Percentiles rank a stretch among this genome's conserved stretches.
Evolutionary conservation across 2,329 filamentous ascomycete genomes (phyloP).

Genomic region (Arthrobotrys megalospora): DNA sequence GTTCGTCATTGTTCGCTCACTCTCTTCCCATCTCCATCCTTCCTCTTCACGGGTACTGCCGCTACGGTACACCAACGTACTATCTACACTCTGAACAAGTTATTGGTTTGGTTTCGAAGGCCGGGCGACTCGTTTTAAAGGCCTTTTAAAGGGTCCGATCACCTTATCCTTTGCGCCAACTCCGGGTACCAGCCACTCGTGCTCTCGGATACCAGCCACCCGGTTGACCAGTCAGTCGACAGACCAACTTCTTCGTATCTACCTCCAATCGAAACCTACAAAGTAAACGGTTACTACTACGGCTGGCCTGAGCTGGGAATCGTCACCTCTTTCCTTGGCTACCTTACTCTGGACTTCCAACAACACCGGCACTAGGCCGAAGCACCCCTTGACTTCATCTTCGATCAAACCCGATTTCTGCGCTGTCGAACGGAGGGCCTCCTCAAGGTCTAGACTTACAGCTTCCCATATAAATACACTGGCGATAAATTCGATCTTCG

Average conservation of each 20-base stretch:
- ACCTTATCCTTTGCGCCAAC: neutral
- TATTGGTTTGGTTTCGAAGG: neutral
- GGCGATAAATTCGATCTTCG: constrained; percentile 2
- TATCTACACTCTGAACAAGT: neutral
- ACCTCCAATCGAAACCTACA: constrained; percentile 7
- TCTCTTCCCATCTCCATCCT: constrained; percentile 36
- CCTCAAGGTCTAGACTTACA: neutral
- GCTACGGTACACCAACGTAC: neutral
- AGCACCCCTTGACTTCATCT: neutral
- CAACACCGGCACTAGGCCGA: neutral
- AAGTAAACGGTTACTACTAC: neutral
- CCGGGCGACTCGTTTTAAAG: neutral
- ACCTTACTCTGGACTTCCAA: neutral
- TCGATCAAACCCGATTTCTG: constrained; percentile 3
- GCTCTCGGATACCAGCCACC: constrained; percentile 16
- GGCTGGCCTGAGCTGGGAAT: constrained; percentile 6
- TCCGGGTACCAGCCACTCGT: constrained; percentile 1
- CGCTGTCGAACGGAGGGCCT: constrained; percentile 12
- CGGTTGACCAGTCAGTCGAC: neutral
- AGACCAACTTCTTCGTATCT: neutral
- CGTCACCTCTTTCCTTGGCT: neutral
- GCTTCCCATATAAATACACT: constrained; percentile 6
- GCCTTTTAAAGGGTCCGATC: neutral
- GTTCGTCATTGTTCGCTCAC: constrained; percentile 56
- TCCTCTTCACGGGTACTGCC: constrained; percentile 20